A percentile compares a stretch with the other conserved stretches of the same genome.
Evolutionary conservation across 1,139 yeast species (phyloP).

Genomic region (Ashbya aceris): DNA sequence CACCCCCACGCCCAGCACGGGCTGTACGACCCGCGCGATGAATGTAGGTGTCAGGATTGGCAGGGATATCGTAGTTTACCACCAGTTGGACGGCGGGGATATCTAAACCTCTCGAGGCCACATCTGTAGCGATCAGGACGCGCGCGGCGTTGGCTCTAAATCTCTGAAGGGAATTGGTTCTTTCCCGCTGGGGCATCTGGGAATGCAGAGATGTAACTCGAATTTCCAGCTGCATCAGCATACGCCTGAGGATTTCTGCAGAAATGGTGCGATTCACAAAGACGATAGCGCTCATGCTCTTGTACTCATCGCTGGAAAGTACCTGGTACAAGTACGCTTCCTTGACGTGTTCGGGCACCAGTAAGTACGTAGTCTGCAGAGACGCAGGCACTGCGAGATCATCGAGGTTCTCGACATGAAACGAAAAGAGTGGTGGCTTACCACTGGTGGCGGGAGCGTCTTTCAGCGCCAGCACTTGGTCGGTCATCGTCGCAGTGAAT

Average conservation of each 20-base stretch:
- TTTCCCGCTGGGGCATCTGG: constrained; percentile 85
- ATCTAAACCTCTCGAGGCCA: constrained; percentile 95
- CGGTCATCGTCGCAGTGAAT: constrained; percentile 95
- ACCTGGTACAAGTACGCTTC: constrained; percentile 77
- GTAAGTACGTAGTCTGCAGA: constrained; percentile 44
- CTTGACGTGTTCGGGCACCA: constrained; percentile 75
- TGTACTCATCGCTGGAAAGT: constrained; percentile 52
- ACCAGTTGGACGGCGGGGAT: constrained; percentile 88
- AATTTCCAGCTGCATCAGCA: constrained; percentile 61
- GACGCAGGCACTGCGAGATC: constrained; percentile 72
- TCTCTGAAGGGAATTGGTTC: constrained; percentile 83
- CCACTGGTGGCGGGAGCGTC: constrained; percentile 55
- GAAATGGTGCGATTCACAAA: constrained; percentile 87
- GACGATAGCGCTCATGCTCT: constrained; percentile 63
- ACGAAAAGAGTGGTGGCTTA: constrained; percentile 61
- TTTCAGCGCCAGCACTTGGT: constrained; percentile 73
- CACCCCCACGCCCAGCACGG: constrained; percentile 89
- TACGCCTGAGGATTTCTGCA: constrained; percentile 77
- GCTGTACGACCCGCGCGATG: constrained; percentile 99
- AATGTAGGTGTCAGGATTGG: constrained; percentile 92
- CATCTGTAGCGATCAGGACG: constrained; percentile 87
- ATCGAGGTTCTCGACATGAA: constrained; percentile 70
- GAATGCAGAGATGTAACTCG: constrained; percentile 88
- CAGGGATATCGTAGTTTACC: constrained; percentile 85
- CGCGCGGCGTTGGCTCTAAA: constrained; percentile 93